Conservation (phyloP, 306 rosid genomes). For the Cicer judaicum region DNA sequence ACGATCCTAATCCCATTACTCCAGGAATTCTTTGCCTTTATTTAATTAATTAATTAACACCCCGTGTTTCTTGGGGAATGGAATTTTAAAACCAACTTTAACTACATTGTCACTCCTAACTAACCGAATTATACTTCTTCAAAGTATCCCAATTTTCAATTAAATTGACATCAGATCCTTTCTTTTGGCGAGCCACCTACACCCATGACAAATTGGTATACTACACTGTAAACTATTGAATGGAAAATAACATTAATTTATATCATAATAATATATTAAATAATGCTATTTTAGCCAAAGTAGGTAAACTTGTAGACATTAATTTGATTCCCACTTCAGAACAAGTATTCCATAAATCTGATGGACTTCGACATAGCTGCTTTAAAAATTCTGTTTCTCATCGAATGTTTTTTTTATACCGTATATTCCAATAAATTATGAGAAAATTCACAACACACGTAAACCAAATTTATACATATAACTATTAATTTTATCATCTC, state of each 20-base stretch:
- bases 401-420: not conserved
- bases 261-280: not conserved
- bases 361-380: conserved; percentile 13
- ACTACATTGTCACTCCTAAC: conserved; percentile 13
- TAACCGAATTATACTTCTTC: conserved; percentile 2
- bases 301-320: not conserved
- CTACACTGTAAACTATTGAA: not conserved
- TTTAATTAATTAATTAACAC: not conserved
- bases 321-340: conserved; percentile 22
- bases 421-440: not conserved
- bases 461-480: no score
- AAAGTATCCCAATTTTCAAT: conserved; percentile 11
- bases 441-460: no score
- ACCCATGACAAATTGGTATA: not conserved
- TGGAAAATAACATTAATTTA: not conserved
- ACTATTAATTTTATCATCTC: no score
- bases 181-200: conserved; percentile 6
- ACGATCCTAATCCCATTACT: not conserved
- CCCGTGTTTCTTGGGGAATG: conserved; percentile 2
- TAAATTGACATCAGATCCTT: conserved; percentile 22
- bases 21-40: not conserved
- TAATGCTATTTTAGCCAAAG: not conserved
- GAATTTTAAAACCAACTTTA: conserved; percentile 1
- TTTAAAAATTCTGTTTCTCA: not conserved
- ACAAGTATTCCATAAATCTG: conserved; percentile 20